phyloP scores from a whole-genome alignment of 352 stramenopile species.

The Phytophthora sansomeana region DNA sequence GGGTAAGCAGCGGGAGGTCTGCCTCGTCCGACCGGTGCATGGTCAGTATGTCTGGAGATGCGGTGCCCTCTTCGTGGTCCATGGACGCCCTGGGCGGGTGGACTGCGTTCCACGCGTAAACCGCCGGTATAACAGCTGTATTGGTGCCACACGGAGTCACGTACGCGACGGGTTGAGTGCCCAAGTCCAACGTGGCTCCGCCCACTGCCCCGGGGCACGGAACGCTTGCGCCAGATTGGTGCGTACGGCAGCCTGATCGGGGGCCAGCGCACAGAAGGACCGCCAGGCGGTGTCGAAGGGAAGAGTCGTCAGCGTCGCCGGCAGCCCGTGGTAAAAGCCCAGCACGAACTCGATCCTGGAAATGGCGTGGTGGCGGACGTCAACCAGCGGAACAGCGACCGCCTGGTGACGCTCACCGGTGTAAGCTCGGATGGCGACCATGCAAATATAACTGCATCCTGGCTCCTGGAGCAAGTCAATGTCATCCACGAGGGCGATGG shows the following conservation, averaged over 20 bases:
- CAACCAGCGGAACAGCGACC: background rate
- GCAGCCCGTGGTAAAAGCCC: slow-evolving; percentile 1
- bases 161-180: too few species aligned
- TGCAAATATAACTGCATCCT: too few species aligned
- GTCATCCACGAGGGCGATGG: too few species aligned
- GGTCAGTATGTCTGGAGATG: background rate
- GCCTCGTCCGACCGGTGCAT: background rate
- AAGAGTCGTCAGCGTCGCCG: background rate
- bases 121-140: background rate
- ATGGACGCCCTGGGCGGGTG: background rate
- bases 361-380: background rate
- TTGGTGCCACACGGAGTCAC: too few species aligned
- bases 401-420: slow-evolving; percentile 1
- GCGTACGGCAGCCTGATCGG: background rate
- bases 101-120: background rate
- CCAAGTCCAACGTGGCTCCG: too few species aligned
- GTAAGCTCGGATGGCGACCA: too few species aligned
- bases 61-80: background rate
- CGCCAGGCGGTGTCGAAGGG: slow-evolving; percentile 2
- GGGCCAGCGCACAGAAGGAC: background rate
- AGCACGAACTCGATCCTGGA: slow-evolving; percentile 3
- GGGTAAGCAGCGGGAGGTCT: too few species aligned
- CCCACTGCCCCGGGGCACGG: too few species aligned
- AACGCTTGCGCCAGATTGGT: too few species aligned
- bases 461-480: too few species aligned